Percentiles rank a stretch among this genome's conserved stretches.
Conservation (phyloP, 139 green algal genomes). For the Coelastrella sp. region DNA sequence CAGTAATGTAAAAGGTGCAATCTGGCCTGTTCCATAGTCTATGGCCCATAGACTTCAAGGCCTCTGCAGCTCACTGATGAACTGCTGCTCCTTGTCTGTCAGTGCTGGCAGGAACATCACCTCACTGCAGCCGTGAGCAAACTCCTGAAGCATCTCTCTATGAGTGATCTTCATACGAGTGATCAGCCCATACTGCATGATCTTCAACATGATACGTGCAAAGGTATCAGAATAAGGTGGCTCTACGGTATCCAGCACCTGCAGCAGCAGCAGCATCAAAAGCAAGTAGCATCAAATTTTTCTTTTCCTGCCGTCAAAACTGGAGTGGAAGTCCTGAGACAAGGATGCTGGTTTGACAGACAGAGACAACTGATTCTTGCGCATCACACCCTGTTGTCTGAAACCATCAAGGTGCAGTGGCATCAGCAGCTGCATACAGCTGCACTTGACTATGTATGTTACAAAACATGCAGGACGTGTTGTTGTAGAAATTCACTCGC, state of each 20-base stretch:
- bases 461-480: neutral
- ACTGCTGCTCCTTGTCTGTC: neutral
- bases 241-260: conserved; percentile 35
- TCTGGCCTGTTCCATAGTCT: neutral
- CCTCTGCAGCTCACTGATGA: conserved; percentile 3
- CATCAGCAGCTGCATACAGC: no score
- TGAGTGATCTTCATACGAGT: conserved; percentile 26
- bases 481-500: neutral
- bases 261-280: neutral
- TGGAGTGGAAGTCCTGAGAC: neutral
- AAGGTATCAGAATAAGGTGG: conserved; percentile 19
- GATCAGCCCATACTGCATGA: conserved; percentile 26
- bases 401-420: no score
- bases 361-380: no score
- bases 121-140: neutral
- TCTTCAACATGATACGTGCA: neutral
- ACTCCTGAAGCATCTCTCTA: conserved; percentile 1
- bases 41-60: neutral
- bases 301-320: neutral
- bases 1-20: no score
- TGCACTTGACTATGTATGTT: no score
- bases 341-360: no score
- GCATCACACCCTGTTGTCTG: no score
- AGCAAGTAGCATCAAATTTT: neutral
- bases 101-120: conserved; percentile 22